A percentile compares a stretch with the other conserved stretches of the same genome.
Evolutionary conservation across 345 rosid genomes (phyloP).

Genomic region (Dovyalis caffra): DNA sequence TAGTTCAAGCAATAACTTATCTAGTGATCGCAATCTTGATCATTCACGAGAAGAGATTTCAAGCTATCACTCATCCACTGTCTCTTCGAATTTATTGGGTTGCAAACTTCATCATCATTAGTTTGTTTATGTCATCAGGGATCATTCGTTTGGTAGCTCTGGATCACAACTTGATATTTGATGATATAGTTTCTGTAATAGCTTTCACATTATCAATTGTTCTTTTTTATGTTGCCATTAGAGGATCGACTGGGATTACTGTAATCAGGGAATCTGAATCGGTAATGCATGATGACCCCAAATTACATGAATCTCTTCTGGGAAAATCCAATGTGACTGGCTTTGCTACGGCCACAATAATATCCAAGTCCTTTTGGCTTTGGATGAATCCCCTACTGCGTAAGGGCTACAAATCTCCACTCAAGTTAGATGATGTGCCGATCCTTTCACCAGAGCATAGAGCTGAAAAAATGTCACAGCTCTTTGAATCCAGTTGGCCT

Average conservation of each 20-base stretch:
- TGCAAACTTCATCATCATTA: conserved; percentile 38
- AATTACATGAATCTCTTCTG: conserved; percentile 35
- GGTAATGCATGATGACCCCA: conserved; percentile 29
- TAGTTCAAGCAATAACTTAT: conserved; percentile 70
- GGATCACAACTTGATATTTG: conserved; percentile 37
- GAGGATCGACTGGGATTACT: conserved; percentile 67
- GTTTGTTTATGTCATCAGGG: conserved; percentile 58
- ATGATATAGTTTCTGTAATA: conserved; percentile 54
- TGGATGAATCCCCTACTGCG: conserved; percentile 88
- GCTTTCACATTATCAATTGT: conserved; percentile 55
- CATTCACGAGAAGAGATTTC: conserved; percentile 67
- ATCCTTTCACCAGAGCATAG: conserved; percentile 71
- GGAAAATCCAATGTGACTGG: conserved; percentile 46
- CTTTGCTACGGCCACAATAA: conserved; percentile 67
- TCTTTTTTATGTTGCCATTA: conserved; percentile 51
- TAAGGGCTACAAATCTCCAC: conserved; percentile 77
- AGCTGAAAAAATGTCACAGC: conserved; percentile 69
- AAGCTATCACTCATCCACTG: conserved; percentile 55
- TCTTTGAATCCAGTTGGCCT: conserved; percentile 73
- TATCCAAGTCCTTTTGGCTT: conserved; percentile 75
- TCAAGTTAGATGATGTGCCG: conserved; percentile 68
- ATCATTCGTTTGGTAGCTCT: conserved; percentile 40
- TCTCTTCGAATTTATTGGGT: conserved; percentile 67
- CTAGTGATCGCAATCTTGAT: conserved; percentile 56
- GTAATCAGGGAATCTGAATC: conserved; percentile 30